Evolutionary conservation across 2,329 filamentous ascomycete species (phyloP), one percentile per base, ranked within the genome.

Genomic region (Fusarium abutilonis): DNA sequence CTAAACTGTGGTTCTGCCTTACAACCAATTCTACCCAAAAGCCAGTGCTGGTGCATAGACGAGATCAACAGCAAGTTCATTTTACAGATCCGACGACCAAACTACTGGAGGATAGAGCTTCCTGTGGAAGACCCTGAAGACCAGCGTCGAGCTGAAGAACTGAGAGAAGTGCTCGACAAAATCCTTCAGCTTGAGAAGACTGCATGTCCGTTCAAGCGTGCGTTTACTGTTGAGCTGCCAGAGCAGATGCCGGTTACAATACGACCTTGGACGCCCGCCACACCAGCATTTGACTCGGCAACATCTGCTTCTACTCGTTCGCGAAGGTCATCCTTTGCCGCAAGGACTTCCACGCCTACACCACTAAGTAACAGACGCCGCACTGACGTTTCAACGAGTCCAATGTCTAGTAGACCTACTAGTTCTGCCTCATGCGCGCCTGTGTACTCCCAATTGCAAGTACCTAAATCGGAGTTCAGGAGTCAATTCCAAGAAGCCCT

Each of bases 41-140:
- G 92, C 56, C 93, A 97, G 76, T 96, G 91, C 73, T 97, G 93
- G 93, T 96, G 91, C 74, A 90, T 97, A 29, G 91, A 96, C 74
- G 90, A 92, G 54, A 84, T 88, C 52, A 89, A 89, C 36, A 92
- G 81, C 75, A 85, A 89, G 67, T 97, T 96, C 67, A 90, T 96
- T n/a, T 79, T 97, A 56, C 90, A 93, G 64, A 92, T 96, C 64
- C 84, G 92, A 19, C 86, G 89, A 40, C 89, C 93, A 28, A 89
- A 90, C 39, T 97, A 95, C 75, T 97, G 95, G 83, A 88, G 93
- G 63, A 95, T 97, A 69, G 93, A 97, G 72, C 78, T 97, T 6
- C 91, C 92, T 0, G 83, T 86, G 14, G 81, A 81, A 32, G 85
- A 85, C 0, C 29, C 58, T 2, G 66, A 73, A 49, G 70, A 76